Evolutionary conservation across 1,284 basidiomycete species (phyloP).

Genomic region (Leucocoprinus gongylophorus): DNA sequence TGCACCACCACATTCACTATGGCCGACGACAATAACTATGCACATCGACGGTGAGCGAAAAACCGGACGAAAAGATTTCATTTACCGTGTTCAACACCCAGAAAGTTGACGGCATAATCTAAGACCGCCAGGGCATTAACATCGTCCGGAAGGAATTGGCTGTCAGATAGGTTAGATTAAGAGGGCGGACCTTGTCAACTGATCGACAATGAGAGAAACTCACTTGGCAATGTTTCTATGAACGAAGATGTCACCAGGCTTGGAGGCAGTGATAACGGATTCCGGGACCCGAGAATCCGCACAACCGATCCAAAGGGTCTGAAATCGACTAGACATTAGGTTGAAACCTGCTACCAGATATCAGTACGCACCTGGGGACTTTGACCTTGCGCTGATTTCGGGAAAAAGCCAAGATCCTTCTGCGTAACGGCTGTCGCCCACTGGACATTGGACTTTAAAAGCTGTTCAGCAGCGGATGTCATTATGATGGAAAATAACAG

Average conservation of each 20-base stretch:
- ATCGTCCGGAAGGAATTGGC: conserved; percentile 78
- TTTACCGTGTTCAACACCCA: conserved; percentile 81
- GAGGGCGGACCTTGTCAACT: background rate
- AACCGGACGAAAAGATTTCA: conserved; percentile 25
- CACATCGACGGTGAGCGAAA: conserved; percentile 12
- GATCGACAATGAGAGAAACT: conserved; percentile 12
- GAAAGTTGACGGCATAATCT: conserved; percentile 70
- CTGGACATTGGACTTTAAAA: conserved; percentile 50
- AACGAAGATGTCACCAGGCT: conserved; percentile 41
- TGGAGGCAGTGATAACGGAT: conserved; percentile 34
- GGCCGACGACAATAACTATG: conserved; percentile 74
- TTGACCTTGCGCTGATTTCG: conserved; percentile 57
- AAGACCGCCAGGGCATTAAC: conserved; percentile 75
- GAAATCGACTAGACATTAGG: conserved; percentile 2
- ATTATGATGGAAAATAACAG: background rate
- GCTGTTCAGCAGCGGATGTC: conserved; percentile 21
- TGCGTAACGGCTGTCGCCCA: conserved; percentile 55
- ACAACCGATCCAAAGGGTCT: conserved; percentile 41
- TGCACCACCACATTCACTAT: conserved; percentile 77
- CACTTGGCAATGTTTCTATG: conserved; percentile 43
- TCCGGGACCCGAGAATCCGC: conserved; percentile 39
- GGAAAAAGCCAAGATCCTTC: conserved; percentile 60
- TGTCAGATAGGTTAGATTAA: conserved; percentile 22
- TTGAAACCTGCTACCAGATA: conserved; percentile 3
- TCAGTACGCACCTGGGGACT: conserved; percentile 50